A percentile compares a stretch with the other conserved stretches of the same genome.
phyloP scores from a whole-genome alignment of 164 flowering plant species.

The Macadamia tetraphylla region DNA sequence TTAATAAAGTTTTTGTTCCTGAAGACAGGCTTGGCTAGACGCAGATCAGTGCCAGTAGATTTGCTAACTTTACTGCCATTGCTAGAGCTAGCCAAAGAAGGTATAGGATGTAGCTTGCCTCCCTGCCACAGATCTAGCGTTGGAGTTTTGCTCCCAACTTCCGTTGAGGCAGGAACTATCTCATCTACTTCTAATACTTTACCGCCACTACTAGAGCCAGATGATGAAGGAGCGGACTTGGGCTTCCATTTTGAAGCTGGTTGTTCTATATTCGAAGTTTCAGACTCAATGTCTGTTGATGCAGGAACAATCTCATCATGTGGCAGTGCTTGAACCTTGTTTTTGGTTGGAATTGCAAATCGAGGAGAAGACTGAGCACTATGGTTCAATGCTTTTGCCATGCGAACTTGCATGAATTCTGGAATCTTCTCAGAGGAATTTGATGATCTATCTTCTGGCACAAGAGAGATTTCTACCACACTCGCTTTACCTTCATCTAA shows the following conservation, averaged over 20 bases:
- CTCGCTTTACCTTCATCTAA: constrained; percentile 38
- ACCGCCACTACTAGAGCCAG: constrained; percentile 6
- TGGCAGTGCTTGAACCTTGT: constrained; percentile 20
- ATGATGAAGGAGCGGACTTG: constrained; percentile 20
- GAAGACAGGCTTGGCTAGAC: constrained; percentile 27
- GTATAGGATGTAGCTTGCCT: constrained; percentile 15
- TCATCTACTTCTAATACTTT: constrained; percentile 16
- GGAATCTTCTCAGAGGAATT: constrained; percentile 22
- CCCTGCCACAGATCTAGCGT: constrained; percentile 18
- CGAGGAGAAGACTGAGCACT: constrained; percentile 18
- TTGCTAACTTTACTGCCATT: constrained; percentile 22
- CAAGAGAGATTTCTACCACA: constrained; percentile 52
- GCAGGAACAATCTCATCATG: constrained; percentile 23
- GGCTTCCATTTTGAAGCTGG: constrained; percentile 13
- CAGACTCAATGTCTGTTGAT: constrained; percentile 13
- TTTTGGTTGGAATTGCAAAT: constrained; percentile 6
- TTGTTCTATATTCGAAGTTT: constrained; percentile 12
- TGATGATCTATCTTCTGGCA: constrained; percentile 38
- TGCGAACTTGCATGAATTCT: constrained; percentile 16
- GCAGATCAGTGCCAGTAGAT: constrained; percentile 24
- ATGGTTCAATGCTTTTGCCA: constrained; percentile 15
- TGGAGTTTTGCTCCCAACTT: constrained; percentile 12
- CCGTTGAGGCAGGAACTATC: constrained; percentile 20
- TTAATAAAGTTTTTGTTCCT: constrained; percentile 40
- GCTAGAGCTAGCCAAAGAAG: constrained; percentile 17